Percentiles rank a stretch among this genome's conserved stretches.
Evolutionary conservation across 306 rosid genomes (phyloP).

Genomic region (Quercus glauca): DNA sequence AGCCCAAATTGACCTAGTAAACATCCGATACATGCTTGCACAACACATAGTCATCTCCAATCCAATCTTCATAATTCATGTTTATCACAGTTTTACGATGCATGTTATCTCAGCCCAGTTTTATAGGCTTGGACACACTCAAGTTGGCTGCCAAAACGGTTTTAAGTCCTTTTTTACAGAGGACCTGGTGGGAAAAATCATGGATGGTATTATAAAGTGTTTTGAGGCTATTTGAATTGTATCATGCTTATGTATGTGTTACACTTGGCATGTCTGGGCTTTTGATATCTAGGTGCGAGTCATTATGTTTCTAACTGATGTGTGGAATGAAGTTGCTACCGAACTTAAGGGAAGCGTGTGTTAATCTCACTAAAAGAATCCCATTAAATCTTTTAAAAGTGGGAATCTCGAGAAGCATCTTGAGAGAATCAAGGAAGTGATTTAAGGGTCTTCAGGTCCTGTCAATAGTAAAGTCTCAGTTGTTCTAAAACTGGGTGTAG

Average conservation of each 20-base stretch:
- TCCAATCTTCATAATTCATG: too few relatives aligned
- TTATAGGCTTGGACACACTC: neutral
- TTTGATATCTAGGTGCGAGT: neutral
- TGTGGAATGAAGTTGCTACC: neutral
- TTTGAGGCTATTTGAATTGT: neutral
- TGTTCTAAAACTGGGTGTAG: neutral
- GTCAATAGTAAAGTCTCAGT: neutral
- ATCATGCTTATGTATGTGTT: neutral
- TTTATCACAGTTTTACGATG: neutral
- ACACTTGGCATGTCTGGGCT: neutral
- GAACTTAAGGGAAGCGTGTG: neutral
- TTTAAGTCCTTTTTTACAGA: neutral
- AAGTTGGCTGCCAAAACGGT: neutral
- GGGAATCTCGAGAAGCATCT: constrained; percentile 2
- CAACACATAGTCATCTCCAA: too few relatives aligned
- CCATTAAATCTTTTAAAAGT: neutral
- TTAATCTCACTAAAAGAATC: neutral
- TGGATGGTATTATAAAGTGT: neutral
- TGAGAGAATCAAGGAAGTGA: neutral
- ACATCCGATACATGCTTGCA: too few relatives aligned
- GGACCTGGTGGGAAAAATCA: neutral
- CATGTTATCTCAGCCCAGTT: neutral
- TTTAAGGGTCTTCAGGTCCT: neutral
- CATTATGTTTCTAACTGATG: neutral
- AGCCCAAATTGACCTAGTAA: too few relatives aligned